Evolutionary conservation across 805 yeast genomes (phyloP), one percentile per base, ranked within the genome.

Genomic region (Yarrowia deformans): DNA sequence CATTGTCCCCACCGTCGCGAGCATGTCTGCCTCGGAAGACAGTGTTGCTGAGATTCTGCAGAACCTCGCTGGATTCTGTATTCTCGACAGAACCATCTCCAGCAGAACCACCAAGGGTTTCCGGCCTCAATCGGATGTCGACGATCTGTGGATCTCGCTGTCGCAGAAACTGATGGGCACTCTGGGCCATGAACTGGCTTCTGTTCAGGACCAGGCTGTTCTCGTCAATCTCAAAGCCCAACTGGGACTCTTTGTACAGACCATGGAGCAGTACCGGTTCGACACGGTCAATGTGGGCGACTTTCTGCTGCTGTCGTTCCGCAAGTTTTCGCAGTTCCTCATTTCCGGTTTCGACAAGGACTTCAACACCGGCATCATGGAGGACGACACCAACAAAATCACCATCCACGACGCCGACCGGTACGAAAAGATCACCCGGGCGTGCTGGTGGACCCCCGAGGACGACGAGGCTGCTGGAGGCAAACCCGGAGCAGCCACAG

Each of bases 361-460:
- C 61, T 94, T 93, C 79, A 79, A 82, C 40, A 82, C 83, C 10
- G 80, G 89, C 7, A 85, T 93, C 45, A 84, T 86, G 70, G 88
- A 89, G 32, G 98, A 94, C 76, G 95, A 91, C 76, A 91, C 91
- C 72, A 91, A 91, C 92, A 97, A 97, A 13, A 84, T 93, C 81
- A 85, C 85, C 0, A 87, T 93, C 40, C 84, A 88, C 71, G 87
- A 87, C 64, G 77, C 79, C 49, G 80, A 81, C 13, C 84, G 89
- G 63, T 91, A 87, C 76, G 88, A 86, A 23, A 85, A 86, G 71
- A 86, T 90, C 42, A 81, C 89, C 70, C 82, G 82, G 32, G 83
- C 88, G 1, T 84, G 91, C 71, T 91, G 96, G 96, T 87, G 88
- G 75, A 82, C 83, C 64, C 84, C 85, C 3, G 84, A 81, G 68